These are phyloP conservation scores for Hymenochaete sp. DNA, from an alignment of 1,284 basidiomycete species.

Conservation along the genomic window DNA sequence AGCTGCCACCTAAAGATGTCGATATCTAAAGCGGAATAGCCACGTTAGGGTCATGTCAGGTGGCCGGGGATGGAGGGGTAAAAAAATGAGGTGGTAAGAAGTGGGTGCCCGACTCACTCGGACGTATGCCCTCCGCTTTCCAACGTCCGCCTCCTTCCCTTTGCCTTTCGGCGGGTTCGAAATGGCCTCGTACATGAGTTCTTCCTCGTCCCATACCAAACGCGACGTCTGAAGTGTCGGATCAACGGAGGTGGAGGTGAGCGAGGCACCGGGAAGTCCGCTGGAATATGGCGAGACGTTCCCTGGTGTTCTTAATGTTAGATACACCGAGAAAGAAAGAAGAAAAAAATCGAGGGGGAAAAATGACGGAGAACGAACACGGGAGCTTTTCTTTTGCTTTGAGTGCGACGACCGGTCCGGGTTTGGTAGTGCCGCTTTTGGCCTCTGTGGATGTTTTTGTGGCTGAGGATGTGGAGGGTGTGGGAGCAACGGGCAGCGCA, in stretches of 20 bases:
- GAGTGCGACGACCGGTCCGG: constrained; percentile 28
- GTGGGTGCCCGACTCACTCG: no score
- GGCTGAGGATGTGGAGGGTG: constrained; percentile 29
- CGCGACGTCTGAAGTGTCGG: constrained; percentile 72
- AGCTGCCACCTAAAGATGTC: constrained; percentile 78
- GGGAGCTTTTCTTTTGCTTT: constrained; percentile 52
- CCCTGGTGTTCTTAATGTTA: constrained; percentile 39
- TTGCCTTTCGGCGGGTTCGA: constrained; percentile 68
- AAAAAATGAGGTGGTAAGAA: no score
- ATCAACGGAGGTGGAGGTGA: constrained; percentile 89
- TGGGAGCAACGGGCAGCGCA: constrained; percentile 51
- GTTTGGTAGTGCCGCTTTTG: constrained; percentile 30
- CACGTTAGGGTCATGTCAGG: no score
- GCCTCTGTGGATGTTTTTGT: constrained; percentile 25
- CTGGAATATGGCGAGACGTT: constrained; percentile 88
- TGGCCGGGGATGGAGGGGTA: no score
- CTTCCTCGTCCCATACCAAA: constrained; percentile 89
- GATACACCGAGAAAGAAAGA: background rate
- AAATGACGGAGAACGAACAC: constrained; percentile 38
- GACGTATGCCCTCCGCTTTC: constrained; percentile 83
- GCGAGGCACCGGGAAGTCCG: constrained; percentile 84
- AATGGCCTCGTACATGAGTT: constrained; percentile 89
- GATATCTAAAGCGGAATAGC: no score
- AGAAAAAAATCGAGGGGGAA: background rate
- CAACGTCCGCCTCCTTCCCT: constrained; percentile 86